Percentiles rank a stretch among this genome's conserved stretches.
Conservation (phyloP, 768 basidiomycete species). For the Phanerodontia chrysosporium region DNA sequence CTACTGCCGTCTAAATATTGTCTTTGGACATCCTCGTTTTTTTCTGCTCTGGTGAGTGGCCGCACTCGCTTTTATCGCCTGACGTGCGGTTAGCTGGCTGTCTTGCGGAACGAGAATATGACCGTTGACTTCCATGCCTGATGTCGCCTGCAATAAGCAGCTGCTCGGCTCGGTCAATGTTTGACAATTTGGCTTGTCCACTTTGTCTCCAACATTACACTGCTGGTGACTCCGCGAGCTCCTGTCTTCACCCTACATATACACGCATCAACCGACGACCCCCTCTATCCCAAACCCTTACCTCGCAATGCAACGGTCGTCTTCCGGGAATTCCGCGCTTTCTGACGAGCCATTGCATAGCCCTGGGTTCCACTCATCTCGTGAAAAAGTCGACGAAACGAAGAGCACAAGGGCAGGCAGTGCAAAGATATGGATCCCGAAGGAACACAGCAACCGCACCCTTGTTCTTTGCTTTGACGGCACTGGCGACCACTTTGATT, state of each 20-base stretch:
- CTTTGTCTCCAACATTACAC: no score
- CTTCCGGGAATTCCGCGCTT: not conserved
- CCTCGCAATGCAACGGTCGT: not conserved
- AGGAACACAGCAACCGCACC: not conserved
- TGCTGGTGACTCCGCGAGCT: no score
- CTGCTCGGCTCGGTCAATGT: not conserved
- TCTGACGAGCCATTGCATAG: not conserved
- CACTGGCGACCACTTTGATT: constrained; percentile 12
- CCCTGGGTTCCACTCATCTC: not conserved
- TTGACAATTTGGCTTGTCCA: not conserved
- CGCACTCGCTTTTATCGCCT: no score
- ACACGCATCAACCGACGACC: no score
- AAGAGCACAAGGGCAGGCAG: not conserved
- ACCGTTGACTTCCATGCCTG: not conserved
- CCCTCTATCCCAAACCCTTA: no score
- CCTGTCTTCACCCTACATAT: not conserved
- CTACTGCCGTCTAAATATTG: no score
- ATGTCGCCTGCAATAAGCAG: not conserved
- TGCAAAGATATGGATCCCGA: constrained; percentile 4
- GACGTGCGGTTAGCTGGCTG: no score
- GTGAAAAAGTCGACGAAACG: not conserved
- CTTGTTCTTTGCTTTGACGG: constrained; percentile 12
- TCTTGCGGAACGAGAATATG: no score
- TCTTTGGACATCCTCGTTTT: no score
- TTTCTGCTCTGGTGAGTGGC: no score